Conservation (phyloP, 495 filamentous ascomycete genomes). For the Podospora bellae-mahoneyi region DNA sequence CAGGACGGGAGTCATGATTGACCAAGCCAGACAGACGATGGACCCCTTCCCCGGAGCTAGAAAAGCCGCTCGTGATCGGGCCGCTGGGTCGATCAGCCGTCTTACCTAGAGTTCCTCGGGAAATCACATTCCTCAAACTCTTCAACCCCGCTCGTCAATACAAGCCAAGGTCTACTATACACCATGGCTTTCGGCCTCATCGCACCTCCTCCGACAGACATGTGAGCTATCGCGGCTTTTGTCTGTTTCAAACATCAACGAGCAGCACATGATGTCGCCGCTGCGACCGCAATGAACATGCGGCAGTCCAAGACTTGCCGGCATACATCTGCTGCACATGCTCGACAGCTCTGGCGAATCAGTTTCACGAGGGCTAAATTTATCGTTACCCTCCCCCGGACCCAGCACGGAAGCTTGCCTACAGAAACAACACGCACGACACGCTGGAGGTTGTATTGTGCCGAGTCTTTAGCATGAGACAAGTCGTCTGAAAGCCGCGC, state of each 20-base stretch:
- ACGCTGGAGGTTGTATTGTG: conserved; percentile 19
- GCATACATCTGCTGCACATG: conserved; percentile 13
- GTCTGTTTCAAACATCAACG: background rate
- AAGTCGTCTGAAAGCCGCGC: conserved; percentile 19
- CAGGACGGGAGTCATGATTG: background rate
- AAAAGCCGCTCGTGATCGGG: conserved; percentile 5
- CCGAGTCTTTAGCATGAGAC: conserved; percentile 11
- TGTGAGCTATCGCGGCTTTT: background rate
- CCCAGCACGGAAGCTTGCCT: conserved; percentile 20
- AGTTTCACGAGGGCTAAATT: conserved; percentile 19
- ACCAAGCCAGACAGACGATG: background rate
- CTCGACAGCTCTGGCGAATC: conserved; percentile 17
- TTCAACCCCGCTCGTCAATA: background rate
- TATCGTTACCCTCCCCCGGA: conserved; percentile 14
- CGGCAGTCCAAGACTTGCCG: conserved; percentile 23
- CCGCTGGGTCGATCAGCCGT: conserved; percentile 13
- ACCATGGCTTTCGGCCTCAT: background rate
- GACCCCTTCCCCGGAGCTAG: conserved; percentile 8
- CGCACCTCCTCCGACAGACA: background rate
- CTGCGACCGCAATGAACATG: conserved; percentile 21
- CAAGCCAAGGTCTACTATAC: background rate
- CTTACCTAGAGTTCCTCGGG: background rate
- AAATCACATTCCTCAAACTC: conserved; percentile 2
- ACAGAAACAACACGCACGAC: conserved; percentile 13
- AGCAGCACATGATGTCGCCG: conserved; percentile 1